Evolutionary conservation across 176 grass and related monocot species (phyloP), one percentile per base, ranked within the genome.

Genomic region (Elaeis guineensis): DNA sequence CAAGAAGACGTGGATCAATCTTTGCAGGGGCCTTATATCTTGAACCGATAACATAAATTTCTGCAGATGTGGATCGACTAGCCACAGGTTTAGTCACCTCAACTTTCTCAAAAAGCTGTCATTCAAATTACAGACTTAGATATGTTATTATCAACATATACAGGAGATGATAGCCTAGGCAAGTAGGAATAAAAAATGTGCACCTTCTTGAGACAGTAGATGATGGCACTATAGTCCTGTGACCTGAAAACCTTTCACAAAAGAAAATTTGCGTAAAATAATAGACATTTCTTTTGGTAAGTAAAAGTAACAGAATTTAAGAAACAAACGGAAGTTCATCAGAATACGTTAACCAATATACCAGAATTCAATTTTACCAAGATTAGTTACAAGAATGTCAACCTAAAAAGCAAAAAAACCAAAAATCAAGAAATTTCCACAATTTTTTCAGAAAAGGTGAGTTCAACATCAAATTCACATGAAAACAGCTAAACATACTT

Each of bases 131-230:
- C 50, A 20, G n/a, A 59, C 25, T 62, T 54, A 57, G 52, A 66
- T 22, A 62, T 54, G 60, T 82, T 65, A 55, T 20, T 9, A 76
- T 64, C 49, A 64, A 71, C 21, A 51, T 21, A 55, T 56, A 24
- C 3, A 51, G 4, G 24, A 44, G 64, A 56, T 70, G 6, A 64
- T 61, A 19, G 0, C 19, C 29, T 6, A 66, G n/a, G 16, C n/a
- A 18, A 19, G 4, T 2, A 16, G 52, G 6, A 60, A 21, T 24
- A 29, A n/a, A 6, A 28, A 17, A 24, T 25, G 17, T 48, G 21
- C 39, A 96, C 92, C 87, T 98, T 84, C 57, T 92, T 98, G 59
- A 98, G 84, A 58, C 93, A 98, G 78, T 80, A 92, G 70, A 92
- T 82, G 50, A 98, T 80, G 20, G 87, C 85, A 0, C 77, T 89